A percentile compares a stretch with the other conserved stretches of the same genome.
These are phyloP conservation scores for Ceratocystis smalleyi DNA, from an alignment of 2,329 filamentous ascomycete species.

Conservation along the genomic window DNA sequence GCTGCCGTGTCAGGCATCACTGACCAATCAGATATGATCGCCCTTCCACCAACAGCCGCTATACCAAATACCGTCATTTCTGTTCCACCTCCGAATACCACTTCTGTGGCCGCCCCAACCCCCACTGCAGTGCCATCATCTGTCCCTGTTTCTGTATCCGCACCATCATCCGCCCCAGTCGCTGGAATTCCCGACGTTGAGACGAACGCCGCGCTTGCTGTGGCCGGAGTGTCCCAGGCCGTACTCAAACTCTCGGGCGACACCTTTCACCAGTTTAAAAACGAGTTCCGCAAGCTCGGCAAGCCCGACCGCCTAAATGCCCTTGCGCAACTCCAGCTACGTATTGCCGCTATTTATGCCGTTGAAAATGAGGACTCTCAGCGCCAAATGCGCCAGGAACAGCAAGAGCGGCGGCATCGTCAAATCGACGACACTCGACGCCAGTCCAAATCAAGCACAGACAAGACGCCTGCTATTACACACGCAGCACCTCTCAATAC, in stretches of 20 bases:
- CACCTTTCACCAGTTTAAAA: conserved; percentile 31
- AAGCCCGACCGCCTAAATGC: conserved; percentile 27
- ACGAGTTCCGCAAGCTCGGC: conserved; percentile 30
- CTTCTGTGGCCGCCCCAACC: neutral
- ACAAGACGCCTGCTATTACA: neutral
- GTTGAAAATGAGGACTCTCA: conserved; percentile 32
- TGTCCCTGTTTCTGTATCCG: neutral
- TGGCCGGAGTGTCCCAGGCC: conserved; percentile 28
- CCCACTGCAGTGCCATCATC: neutral
- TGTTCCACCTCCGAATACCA: neutral
- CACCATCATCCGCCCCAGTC: neutral
- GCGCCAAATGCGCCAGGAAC: conserved; percentile 27
- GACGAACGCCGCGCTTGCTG: conserved; percentile 26
- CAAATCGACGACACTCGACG: conserved; percentile 26
- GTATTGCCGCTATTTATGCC: conserved; percentile 31
- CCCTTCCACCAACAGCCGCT: neutral
- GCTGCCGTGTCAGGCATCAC: neutral
- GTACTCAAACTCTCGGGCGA: conserved; percentile 29
- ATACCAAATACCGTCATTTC: neutral
- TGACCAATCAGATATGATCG: conserved; percentile 10
- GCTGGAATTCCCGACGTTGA: conserved; percentile 25
- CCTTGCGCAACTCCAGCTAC: conserved; percentile 28
- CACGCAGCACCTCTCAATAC: conserved; percentile 4
- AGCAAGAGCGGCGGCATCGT: conserved; percentile 26
- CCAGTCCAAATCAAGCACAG: conserved; percentile 12